Conservation (phyloP, 495 filamentous ascomycete genomes). For the Echria macrotheca region DNA sequence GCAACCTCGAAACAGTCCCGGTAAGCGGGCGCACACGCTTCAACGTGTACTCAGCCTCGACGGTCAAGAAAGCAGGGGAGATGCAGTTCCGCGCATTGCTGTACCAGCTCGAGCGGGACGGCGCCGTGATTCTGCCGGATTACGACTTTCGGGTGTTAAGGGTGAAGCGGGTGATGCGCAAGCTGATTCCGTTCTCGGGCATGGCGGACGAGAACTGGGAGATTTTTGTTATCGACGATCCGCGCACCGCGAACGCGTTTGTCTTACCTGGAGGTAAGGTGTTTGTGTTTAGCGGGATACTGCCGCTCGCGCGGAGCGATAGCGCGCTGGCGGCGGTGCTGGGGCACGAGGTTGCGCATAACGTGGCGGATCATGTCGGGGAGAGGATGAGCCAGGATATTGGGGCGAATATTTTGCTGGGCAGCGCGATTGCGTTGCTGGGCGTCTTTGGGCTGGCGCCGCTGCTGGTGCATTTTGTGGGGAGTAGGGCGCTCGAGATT, state of each 20-base stretch:
- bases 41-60: conserved; percentile 60
- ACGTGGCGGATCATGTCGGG: conserved; percentile 70
- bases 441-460: conserved; percentile 46
- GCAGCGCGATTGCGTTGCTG: conserved; percentile 43
- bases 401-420: conserved; percentile 49
- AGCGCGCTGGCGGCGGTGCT: conserved; percentile 78
- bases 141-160: conserved; percentile 35
- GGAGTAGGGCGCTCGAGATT: conserved; percentile 50
- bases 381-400: conserved; percentile 66
- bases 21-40: conserved; percentile 76
- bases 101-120: conserved; percentile 31
- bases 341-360: conserved; percentile 94
- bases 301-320: conserved; percentile 65
- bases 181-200: conserved; percentile 64
- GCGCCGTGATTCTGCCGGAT: conserved; percentile 32
- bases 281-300: conserved; percentile 82
- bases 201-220: conserved; percentile 65
- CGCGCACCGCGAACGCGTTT: conserved; percentile 66
- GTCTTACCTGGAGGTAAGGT: conserved; percentile 91
- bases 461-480: conserved; percentile 33
- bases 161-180: conserved; percentile 64
- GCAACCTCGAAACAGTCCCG: conserved; percentile 73
- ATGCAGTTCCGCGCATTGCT: conserved; percentile 49
- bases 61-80: conserved; percentile 50
- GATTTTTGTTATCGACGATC: conserved; percentile 75